Percentiles rank a stretch among this genome's conserved stretches.
Evolutionary conservation across 768 basidiomycete genomes (phyloP).

Genomic region (Hirschioporus abietinus): DNA sequence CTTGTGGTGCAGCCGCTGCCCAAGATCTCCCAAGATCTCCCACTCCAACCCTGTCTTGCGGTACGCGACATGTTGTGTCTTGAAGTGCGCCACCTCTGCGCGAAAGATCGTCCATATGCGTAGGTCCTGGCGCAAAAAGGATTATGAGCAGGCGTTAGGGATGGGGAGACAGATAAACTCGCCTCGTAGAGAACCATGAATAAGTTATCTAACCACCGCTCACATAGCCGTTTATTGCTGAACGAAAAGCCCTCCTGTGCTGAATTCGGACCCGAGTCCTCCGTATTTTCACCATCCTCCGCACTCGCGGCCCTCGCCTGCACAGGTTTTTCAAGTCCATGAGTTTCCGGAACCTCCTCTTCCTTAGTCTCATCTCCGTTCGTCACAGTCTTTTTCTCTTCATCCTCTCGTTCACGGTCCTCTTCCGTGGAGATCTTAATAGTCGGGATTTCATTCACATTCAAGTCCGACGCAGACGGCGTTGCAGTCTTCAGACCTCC

Average conservation of each 20-base stretch:
- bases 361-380: conserved; percentile 37
- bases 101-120: conserved; percentile 99
- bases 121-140: conserved; percentile 58
- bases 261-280: conserved; percentile 24
- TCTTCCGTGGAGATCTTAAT: conserved; percentile 58
- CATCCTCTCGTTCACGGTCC: conserved; percentile 28
- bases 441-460: conserved; percentile 40
- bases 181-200: conserved; percentile 99
- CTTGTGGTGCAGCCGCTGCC: conserved; percentile 89
- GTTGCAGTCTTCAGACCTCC: conserved; percentile 8
- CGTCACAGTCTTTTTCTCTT: conserved; percentile 42
- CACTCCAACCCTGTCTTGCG: conserved; percentile 96
- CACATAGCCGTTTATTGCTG: conserved; percentile 93
- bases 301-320: conserved; percentile 33
- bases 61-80: conserved; percentile 96
- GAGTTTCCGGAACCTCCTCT: conserved; percentile 31
- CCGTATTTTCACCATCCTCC: conserved; percentile 16
- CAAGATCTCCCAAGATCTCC: conserved; percentile 97
- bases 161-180: conserved; percentile 15
- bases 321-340: conserved; percentile 36
- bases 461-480: conserved; percentile 20
- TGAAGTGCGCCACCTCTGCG: conserved; percentile 98
- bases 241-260: conserved; percentile 76
- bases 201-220: conserved; percentile 95
- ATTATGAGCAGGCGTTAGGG: neutral